Conservation (phyloP, 176 grass and related monocot genomes). For the Lolium multiflorum region DNA sequence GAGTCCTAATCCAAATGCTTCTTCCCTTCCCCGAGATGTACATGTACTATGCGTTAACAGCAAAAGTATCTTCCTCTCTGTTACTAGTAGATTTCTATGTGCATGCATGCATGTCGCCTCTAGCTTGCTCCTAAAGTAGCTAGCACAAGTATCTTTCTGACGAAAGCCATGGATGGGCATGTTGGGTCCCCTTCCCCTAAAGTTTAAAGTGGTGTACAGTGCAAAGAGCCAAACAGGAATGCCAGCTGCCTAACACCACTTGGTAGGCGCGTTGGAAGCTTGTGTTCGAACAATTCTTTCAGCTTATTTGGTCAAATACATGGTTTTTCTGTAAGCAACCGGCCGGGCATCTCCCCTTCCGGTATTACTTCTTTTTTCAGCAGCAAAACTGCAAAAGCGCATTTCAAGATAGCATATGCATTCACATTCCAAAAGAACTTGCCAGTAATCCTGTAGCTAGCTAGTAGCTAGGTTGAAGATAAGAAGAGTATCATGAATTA, state of each 20-base stretch:
- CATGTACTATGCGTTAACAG: not conserved
- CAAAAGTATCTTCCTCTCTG: not conserved
- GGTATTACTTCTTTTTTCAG: too few species aligned
- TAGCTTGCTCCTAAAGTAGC: constrained; percentile 9
- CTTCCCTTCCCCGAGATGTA: not conserved
- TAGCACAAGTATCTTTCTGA: not conserved
- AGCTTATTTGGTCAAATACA: too few species aligned
- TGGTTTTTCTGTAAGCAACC: too few species aligned
- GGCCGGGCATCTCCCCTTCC: too few species aligned
- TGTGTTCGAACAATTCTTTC: not conserved
- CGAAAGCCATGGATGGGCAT: not conserved
- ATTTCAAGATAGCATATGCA: too few species aligned
- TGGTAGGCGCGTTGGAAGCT: constrained; percentile 13
- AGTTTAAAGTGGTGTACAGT: not conserved
- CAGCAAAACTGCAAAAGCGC: too few species aligned
- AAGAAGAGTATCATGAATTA: too few species aligned
- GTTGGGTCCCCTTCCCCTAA: not conserved
- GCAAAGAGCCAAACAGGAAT: not conserved
- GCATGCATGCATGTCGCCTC: not conserved
- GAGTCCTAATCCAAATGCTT: constrained; percentile 13
- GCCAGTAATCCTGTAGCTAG: too few species aligned
- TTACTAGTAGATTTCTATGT: not conserved
- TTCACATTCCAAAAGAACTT: too few species aligned
- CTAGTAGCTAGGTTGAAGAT: too few species aligned
- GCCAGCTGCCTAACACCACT: constrained; percentile 20